Percentiles rank a stretch among this genome's conserved stretches.
Conservation (phyloP, 1,139 yeast species). For the Candida sp. region DNA sequence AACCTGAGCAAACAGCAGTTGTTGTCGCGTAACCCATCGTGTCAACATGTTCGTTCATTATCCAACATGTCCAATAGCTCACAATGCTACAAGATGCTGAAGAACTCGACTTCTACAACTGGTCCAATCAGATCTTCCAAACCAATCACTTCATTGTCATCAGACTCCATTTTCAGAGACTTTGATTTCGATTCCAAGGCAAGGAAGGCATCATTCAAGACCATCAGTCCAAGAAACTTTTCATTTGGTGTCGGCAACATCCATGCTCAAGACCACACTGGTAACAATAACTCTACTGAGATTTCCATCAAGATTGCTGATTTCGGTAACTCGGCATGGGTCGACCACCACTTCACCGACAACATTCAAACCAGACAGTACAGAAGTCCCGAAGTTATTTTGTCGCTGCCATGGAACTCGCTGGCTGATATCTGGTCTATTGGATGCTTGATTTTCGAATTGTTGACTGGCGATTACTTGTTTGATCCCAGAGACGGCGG, state of each 20-base stretch:
- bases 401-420: conserved; percentile 80
- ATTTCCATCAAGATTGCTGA: conserved; percentile 68
- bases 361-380: conserved; percentile 90
- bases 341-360: conserved; percentile 73
- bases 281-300: not conserved
- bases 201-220: conserved; percentile 10
- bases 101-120: conserved; percentile 22
- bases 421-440: conserved; percentile 85
- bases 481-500: conserved; percentile 80
- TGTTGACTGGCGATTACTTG: conserved; percentile 82
- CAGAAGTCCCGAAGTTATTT: conserved; percentile 77
- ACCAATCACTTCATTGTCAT: conserved; percentile 27
- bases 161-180: conserved; percentile 25
- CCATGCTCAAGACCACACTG: not conserved
- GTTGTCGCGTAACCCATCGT: conserved; percentile 1
- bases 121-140: conserved; percentile 33
- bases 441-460: conserved; percentile 82
- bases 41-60: conserved; percentile 12
- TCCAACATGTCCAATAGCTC: conserved; percentile 13
- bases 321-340: conserved; percentile 86
- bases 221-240: conserved; percentile 11
- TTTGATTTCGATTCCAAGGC: conserved; percentile 13
- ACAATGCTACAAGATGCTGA: conserved; percentile 23
- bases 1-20: conserved; percentile 6
- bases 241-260: conserved; percentile 3